These are phyloP conservation scores for Sphagnum tenellum DNA, from an alignment of 225 moss, liverwort and hornwort species.

Conservation along the genomic window DNA sequence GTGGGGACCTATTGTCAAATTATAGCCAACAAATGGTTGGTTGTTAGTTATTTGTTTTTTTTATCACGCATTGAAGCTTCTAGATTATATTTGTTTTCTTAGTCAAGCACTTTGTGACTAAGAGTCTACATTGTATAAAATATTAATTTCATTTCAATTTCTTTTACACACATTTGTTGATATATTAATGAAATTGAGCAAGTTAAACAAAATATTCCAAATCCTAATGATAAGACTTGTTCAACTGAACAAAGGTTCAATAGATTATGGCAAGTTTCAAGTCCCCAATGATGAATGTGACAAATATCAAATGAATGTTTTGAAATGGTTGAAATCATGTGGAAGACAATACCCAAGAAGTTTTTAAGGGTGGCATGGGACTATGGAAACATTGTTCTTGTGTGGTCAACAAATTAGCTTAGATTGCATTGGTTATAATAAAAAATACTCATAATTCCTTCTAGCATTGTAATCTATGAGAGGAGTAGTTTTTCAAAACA, in stretches of 20 bases:
- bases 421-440: conserved; percentile 1
- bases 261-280: background rate
- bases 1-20: too few relatives aligned
- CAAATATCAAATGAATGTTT: background rate
- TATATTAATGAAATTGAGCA: conserved; percentile 10
- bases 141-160: conserved; percentile 9
- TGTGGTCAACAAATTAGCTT: conserved; percentile 3
- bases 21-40: too few relatives aligned
- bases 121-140: conserved; percentile 4
- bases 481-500: conserved; percentile 3
- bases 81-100: too few relatives aligned
- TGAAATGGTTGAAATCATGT: conserved; percentile 1
- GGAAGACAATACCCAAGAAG: conserved; percentile 1
- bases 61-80: too few relatives aligned
- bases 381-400: background rate
- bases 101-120: background rate
- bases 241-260: conserved; percentile 4
- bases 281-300: background rate
- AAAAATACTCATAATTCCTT: conserved; percentile 3
- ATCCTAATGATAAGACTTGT: background rate
- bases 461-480: conserved; percentile 6
- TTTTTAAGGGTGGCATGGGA: conserved; percentile 2
- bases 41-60: too few relatives aligned
- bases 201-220: conserved; percentile 12
- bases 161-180: conserved; percentile 7